Percentiles rank a stretch among this genome's conserved stretches.
Evolutionary conservation across 2,329 filamentous ascomycete genomes (phyloP).

Genomic region (Neodidymelliopsis sp.): DNA sequence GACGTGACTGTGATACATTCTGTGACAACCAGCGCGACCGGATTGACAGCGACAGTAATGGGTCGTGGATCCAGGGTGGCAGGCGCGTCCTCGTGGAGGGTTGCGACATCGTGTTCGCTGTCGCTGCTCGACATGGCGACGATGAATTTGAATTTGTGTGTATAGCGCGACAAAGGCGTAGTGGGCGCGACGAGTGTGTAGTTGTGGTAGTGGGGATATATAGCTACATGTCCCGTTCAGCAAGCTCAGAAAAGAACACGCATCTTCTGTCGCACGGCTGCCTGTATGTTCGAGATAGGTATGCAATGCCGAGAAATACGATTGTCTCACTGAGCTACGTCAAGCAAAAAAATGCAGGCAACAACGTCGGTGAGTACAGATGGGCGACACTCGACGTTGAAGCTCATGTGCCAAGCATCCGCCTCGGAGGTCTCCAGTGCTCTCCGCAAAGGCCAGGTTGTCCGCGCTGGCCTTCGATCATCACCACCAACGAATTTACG

Average conservation of each 20-base stretch:
- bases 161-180: slow-evolving; percentile 22
- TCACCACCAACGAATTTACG: background rate
- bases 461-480: slow-evolving; percentile 11
- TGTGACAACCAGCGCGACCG: slow-evolving; percentile 91
- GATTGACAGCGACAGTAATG: slow-evolving; percentile 84
- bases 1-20: slow-evolving; percentile 99
- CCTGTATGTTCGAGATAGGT: slow-evolving; percentile 10
- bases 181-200: slow-evolving; percentile 29
- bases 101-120: slow-evolving; percentile 31
- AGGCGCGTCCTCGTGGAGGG: slow-evolving; percentile 34
- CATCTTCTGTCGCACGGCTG: slow-evolving; percentile 35
- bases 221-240: slow-evolving; percentile 38
- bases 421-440: slow-evolving; percentile 21
- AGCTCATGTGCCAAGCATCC: slow-evolving; percentile 17
- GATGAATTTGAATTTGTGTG: slow-evolving; percentile 3
- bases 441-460: slow-evolving; percentile 26
- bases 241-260: slow-evolving; percentile 30
- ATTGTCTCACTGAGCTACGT: slow-evolving; percentile 21
- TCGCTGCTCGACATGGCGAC: slow-evolving; percentile 41
- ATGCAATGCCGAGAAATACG: slow-evolving; percentile 3
- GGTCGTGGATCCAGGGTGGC: slow-evolving; percentile 35
- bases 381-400: slow-evolving; percentile 7
- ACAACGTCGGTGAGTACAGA: slow-evolving; percentile 13
- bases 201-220: slow-evolving; percentile 33
- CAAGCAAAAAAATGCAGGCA: slow-evolving; percentile 27